These are phyloP conservation scores for Solanum dulcamara DNA, from an alignment of 257 asterid genomes.

Conservation along the genomic window DNA sequence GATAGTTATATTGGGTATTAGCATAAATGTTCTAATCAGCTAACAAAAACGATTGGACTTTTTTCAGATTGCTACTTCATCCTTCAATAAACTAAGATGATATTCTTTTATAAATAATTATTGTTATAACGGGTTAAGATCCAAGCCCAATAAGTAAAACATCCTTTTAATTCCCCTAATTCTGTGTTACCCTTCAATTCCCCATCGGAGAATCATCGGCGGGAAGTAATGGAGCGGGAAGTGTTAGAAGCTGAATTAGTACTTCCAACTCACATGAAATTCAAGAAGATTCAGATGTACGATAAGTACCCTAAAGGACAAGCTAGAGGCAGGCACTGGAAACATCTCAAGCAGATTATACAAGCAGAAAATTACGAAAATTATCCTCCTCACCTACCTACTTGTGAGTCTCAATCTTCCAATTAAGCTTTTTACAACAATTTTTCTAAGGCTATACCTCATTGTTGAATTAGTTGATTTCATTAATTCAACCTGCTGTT, in stretches of 20 bases:
- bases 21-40: no score
- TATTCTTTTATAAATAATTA: no score
- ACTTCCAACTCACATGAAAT: conserved; percentile 59
- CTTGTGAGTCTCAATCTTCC: conserved; percentile 38
- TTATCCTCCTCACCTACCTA: conserved; percentile 52
- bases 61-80: no score
- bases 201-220: neutral
- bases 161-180: neutral
- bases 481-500: neutral
- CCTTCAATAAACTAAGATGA: no score
- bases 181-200: neutral
- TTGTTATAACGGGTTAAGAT: neutral
- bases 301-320: conserved; percentile 95
- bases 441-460: neutral
- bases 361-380: conserved; percentile 83
- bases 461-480: neutral
- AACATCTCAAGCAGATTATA: conserved; percentile 86
- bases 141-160: neutral
- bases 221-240: conserved; percentile 14
- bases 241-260: conserved; percentile 81
- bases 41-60: no score
- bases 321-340: conserved; percentile 72
- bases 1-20: no score
- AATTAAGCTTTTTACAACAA: neutral
- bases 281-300: conserved; percentile 83